Base-by-base conservation (phyloP, 2,329 filamentous ascomycete species). In the Orbilia quercus region DNA sequence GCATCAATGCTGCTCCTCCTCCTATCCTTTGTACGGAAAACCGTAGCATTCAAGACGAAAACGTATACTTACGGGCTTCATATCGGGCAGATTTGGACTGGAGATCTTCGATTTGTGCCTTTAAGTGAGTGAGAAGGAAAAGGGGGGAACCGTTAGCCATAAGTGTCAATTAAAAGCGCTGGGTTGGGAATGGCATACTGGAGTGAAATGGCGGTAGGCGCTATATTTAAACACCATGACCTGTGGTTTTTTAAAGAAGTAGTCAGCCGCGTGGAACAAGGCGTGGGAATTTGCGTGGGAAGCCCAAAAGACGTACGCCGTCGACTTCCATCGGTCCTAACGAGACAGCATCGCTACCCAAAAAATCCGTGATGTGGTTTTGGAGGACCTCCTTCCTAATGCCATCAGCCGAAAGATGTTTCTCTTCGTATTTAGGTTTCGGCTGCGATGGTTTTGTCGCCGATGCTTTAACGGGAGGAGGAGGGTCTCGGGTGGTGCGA, bases 101-200 rank as follows among this genome's bases (percentile, higher is more conserved):
- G 22, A 72, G 50, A 36, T 72, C 67, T 38, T 60, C 53, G 28
- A 72, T 65, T 72, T 72, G 67, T 53, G 64, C 67, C 67, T 72
- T 50, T 7, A 20, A 1, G 18, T n/a, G 40, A 18, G 14, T 31
- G 28, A 45, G 28, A 25, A 57, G 12, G 5, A 16, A 22, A 38
- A 23, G n/a, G 7, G 28, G 18, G 58, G 64, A 9, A 31, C 58
- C 58, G 60, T 28, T 34, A 36, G 14, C 16, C 28, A 31, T 9
- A 31, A 5, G 18, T 34, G 7, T 31, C 9, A 25, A 9, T 18
- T 31, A 16, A 12, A 40, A 4, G 23, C 7, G 45, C 7, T 11
- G 12, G 48, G 31, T 7, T 38, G 23, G 18, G 54, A 9, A 18
- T 55, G 22, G 28, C 44, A 31, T 72, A 72, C 67, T 23, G 67